phyloP scores from a whole-genome alignment of 2,329 filamentous ascomycete species.

The Mollisia scopiformis region DNA sequence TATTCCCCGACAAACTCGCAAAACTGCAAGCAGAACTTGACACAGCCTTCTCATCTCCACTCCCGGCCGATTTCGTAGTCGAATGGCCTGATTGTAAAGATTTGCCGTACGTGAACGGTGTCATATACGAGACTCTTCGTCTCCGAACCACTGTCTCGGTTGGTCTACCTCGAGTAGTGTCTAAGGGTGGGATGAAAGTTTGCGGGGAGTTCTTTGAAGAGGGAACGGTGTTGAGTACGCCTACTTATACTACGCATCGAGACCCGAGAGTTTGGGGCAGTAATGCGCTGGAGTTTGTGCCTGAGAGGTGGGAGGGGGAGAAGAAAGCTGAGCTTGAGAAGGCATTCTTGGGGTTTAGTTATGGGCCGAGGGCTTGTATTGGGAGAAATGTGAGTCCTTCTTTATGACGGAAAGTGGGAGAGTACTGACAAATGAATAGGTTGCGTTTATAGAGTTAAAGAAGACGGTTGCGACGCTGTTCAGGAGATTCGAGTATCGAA shows the following conservation, averaged over 20 bases:
- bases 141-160: neutral
- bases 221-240: neutral
- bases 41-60: neutral
- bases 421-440: neutral
- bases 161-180: neutral
- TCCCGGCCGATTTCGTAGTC: neutral
- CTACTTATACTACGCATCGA: neutral
- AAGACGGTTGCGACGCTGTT: neutral
- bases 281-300: neutral
- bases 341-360: neutral
- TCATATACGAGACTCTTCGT: neutral
- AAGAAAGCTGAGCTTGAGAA: neutral
- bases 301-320: neutral
- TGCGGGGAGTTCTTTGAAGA: neutral
- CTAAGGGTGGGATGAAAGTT: neutral
- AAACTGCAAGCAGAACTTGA: neutral
- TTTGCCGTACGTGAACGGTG: neutral
- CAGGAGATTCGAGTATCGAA: neutral
- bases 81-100: neutral
- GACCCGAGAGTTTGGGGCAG: neutral
- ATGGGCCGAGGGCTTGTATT: neutral
- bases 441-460: neutral
- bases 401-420: neutral
- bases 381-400: neutral
- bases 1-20: neutral